Conservation (phyloP, 768 basidiomycete genomes). For the Boletus huronensis region DNA sequence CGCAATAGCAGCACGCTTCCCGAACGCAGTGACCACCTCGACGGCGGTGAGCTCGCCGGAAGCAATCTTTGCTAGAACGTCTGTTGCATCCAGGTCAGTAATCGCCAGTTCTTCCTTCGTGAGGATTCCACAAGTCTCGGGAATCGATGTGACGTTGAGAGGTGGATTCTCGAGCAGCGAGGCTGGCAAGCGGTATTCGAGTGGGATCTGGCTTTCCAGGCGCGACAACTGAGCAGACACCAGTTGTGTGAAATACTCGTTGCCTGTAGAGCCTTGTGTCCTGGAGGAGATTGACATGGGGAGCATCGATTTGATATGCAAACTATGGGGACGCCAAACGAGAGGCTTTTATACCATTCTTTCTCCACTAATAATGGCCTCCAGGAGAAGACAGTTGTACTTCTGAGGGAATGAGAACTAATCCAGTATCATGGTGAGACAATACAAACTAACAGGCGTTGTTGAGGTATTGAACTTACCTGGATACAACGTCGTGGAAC, state of each 20-base stretch:
- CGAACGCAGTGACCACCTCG: constrained; percentile 41
- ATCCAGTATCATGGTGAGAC: background rate
- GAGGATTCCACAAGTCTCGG: constrained; percentile 32
- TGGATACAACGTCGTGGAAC: background rate
- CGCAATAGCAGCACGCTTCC: constrained; percentile 50
- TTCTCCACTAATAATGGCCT: background rate
- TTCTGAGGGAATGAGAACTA: too few species aligned
- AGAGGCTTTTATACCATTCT: background rate
- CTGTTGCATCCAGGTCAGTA: constrained; percentile 38
- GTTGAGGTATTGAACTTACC: background rate
- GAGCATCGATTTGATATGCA: background rate
- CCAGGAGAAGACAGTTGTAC: background rate
- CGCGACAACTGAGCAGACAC: constrained; percentile 18
- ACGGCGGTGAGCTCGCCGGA: constrained; percentile 35
- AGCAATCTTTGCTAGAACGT: constrained; percentile 28
- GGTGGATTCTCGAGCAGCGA: constrained; percentile 22
- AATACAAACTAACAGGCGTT: background rate
- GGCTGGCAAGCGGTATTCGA: constrained; percentile 12
- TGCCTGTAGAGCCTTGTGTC: constrained; percentile 22
- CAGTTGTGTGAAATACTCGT: constrained; percentile 15
- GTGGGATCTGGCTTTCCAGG: constrained; percentile 24
- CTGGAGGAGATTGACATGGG: constrained; percentile 20
- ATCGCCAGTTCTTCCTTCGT: constrained; percentile 31
- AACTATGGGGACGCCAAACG: background rate
- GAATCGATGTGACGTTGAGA: constrained; percentile 33